These are phyloP conservation scores for Colletotrichum sp. DNA, from an alignment of 2,329 filamentous ascomycete genomes.

Conservation along the genomic window DNA sequence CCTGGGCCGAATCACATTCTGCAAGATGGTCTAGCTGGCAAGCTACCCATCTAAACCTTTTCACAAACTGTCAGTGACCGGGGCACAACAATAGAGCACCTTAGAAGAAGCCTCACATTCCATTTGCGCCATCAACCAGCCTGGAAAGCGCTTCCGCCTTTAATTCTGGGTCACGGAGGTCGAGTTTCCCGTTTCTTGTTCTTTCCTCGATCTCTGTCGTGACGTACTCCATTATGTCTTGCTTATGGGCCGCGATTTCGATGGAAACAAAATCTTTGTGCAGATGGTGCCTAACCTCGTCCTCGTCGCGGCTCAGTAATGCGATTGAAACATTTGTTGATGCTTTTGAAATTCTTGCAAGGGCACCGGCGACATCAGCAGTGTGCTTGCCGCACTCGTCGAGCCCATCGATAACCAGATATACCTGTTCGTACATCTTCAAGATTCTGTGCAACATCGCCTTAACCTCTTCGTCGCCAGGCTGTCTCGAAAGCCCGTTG, in stretches of 20 bases:
- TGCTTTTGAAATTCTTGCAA: neutral
- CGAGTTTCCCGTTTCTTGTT: neutral
- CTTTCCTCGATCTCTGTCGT: neutral
- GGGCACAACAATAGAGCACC: too few species aligned
- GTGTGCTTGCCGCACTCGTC: neutral
- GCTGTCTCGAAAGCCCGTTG: neutral
- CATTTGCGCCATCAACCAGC: neutral
- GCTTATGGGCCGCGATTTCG: neutral
- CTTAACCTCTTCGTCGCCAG: neutral
- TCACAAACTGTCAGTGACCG: too few species aligned
- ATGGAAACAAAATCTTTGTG: neutral
- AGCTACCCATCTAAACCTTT: conserved; percentile 3
- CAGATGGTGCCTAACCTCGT: neutral
- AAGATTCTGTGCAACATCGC: neutral
- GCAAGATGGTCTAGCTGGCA: conserved; percentile 7
- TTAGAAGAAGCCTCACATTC: neutral
- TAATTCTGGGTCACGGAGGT: fast-evolving
- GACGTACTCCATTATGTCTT: neutral
- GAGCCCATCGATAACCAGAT: neutral
- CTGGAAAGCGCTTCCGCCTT: neutral
- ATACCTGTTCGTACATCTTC: neutral
- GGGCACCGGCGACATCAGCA: neutral
- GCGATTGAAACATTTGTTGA: too few species aligned
- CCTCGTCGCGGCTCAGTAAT: neutral
- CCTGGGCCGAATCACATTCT: neutral